These are phyloP conservation scores for Fusarium graminum DNA, from an alignment of 2,329 filamentous ascomycete genomes.

Conservation along the genomic window DNA sequence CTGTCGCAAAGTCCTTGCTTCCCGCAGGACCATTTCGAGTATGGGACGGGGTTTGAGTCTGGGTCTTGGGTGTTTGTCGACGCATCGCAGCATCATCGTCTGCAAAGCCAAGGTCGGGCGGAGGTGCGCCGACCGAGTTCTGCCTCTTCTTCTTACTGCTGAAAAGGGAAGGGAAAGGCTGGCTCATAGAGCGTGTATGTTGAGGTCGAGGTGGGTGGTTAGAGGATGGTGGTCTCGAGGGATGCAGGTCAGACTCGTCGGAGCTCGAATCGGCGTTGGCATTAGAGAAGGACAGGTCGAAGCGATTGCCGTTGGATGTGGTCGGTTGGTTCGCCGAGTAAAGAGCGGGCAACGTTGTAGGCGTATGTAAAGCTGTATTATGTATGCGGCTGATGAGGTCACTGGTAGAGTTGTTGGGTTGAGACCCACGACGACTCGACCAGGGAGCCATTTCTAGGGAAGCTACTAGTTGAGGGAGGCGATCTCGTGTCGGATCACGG, in stretches of 20 bases:
- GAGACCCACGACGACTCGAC: conserved; percentile 49
- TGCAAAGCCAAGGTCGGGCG: conserved; percentile 51
- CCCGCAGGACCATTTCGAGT: conserved; percentile 52
- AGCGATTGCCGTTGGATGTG: conserved; percentile 32
- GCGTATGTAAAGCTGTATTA: conserved; percentile 53
- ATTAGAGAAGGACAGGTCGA: conserved; percentile 50
- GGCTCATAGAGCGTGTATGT: conserved; percentile 75
- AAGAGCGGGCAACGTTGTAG: conserved; percentile 47
- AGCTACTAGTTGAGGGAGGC: conserved; percentile 34
- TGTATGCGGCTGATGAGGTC: conserved; percentile 56
- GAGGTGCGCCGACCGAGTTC: conserved; percentile 53
- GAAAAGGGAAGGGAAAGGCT: conserved; percentile 82
- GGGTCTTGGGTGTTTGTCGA: conserved; percentile 48
- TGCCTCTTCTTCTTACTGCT: conserved; percentile 69
- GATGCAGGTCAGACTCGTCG: conserved; percentile 58
- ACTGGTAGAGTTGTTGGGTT: conserved; percentile 47
- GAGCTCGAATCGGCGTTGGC: conserved; percentile 58
- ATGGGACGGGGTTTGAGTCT: conserved; percentile 42
- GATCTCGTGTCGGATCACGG: conserved; percentile 23
- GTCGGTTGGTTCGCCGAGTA: conserved; percentile 28
- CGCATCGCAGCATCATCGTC: conserved; percentile 50
- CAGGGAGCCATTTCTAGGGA: conserved; percentile 53
- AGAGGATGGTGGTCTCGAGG: conserved; percentile 42
- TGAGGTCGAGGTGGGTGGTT: conserved; percentile 40
- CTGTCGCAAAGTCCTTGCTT: conserved; percentile 72